phyloP scores from a whole-genome alignment of 768 basidiomycete genomes.

The Psilocybe tampanensis region DNA sequence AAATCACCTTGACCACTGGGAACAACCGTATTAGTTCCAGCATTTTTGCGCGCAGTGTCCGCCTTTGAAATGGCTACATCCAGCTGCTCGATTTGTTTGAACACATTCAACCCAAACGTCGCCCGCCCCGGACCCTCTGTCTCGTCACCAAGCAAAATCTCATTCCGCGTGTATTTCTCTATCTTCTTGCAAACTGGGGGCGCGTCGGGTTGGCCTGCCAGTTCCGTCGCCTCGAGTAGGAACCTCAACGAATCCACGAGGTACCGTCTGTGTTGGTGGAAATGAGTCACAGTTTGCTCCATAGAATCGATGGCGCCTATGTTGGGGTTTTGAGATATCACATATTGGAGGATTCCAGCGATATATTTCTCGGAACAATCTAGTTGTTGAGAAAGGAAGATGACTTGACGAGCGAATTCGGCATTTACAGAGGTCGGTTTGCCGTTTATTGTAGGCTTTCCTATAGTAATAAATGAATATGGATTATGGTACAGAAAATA shows the following conservation, averaged over 20 bases:
- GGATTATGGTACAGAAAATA: background rate
- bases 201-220: conserved; percentile 44
- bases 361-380: conserved; percentile 81
- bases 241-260: conserved; percentile 71
- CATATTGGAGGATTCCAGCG: conserved; percentile 66
- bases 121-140: conserved; percentile 35
- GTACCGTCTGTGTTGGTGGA: conserved; percentile 69
- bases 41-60: conserved; percentile 62
- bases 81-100: conserved; percentile 65
- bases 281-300: conserved; percentile 67
- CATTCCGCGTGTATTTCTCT: conserved; percentile 52
- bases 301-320: conserved; percentile 55
- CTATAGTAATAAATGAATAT: conserved; percentile 37
- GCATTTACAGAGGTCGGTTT: conserved; percentile 72
- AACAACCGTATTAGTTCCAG: conserved; percentile 58
- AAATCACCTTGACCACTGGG: conserved; percentile 58
- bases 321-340: conserved; percentile 69
- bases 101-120: conserved; percentile 55
- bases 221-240: conserved; percentile 66
- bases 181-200: conserved; percentile 54
- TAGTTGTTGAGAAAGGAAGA: conserved; percentile 82
- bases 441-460: conserved; percentile 65
- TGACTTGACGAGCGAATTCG: conserved; percentile 76
- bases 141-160: conserved; percentile 48
- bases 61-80: conserved; percentile 55